Conservation (phyloP, 768 basidiomycete genomes). For the Pleurotus eryngii region DNA sequence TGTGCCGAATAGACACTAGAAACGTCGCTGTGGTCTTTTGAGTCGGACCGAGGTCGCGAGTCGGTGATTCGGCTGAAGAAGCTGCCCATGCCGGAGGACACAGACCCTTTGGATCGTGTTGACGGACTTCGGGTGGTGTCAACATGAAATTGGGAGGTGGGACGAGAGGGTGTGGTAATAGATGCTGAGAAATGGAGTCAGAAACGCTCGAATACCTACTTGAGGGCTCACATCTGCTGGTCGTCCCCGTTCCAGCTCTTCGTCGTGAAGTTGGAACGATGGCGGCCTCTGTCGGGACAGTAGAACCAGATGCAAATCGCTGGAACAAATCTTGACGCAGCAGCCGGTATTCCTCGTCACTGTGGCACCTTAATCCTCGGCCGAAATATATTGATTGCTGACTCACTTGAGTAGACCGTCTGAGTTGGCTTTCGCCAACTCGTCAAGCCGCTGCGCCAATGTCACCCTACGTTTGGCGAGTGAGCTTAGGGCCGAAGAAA, state of each 20-base stretch:
- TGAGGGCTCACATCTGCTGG: constrained; percentile 2
- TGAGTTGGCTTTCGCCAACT: constrained; percentile 64
- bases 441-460: constrained; percentile 61
- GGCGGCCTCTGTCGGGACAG: constrained; percentile 26
- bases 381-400: background rate
- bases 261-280: constrained; percentile 23
- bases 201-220: background rate
- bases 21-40: constrained; percentile 9
- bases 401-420: constrained; percentile 64
- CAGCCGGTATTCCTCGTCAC: constrained; percentile 73
- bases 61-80: constrained; percentile 33
- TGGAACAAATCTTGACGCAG: constrained; percentile 69
- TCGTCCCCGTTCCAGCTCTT: constrained; percentile 2
- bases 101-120: constrained; percentile 21
- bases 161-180: constrained; percentile 8
- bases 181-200: background rate
- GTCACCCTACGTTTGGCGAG: constrained; percentile 28
- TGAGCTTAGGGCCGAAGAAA: background rate
- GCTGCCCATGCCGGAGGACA: constrained; percentile 28
- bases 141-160: constrained; percentile 8
- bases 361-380: constrained; percentile 21
- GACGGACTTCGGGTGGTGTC: constrained; percentile 15
- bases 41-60: constrained; percentile 6
- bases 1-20: constrained; percentile 19
- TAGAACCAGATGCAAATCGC: constrained; percentile 39